A percentile compares a stretch with the other conserved stretches of the same genome.
phyloP scores from a whole-genome alignment of 495 filamentous ascomycete species.

The Neurospora sp. region DNA sequence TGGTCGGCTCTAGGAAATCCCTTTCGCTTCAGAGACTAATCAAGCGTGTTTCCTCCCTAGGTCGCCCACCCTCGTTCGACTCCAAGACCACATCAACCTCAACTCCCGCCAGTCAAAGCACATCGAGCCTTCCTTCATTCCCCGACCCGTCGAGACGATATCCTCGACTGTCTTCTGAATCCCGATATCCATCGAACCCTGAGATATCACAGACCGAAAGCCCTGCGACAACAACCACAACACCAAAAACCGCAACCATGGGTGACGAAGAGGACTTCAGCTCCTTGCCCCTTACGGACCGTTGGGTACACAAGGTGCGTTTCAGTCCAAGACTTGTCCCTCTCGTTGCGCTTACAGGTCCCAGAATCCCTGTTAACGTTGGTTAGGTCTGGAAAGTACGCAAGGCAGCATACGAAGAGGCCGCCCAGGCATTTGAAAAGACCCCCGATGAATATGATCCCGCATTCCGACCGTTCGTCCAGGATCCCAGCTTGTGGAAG shows the following conservation, averaged over 20 bases:
- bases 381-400: conserved; percentile 87
- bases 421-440: conserved; percentile 71
- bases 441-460: conserved; percentile 83
- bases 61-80: conserved; percentile 5
- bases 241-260: conserved; percentile 33
- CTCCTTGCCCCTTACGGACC: conserved; percentile 67
- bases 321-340: background rate
- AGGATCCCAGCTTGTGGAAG: conserved; percentile 83
- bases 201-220: background rate
- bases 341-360: background rate
- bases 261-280: conserved; percentile 79
- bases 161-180: background rate
- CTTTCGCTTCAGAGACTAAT: conserved; percentile 19
- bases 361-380: conserved; percentile 1
- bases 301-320: conserved; percentile 78
- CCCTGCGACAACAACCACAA: background rate
- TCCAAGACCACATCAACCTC: background rate
- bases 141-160: conserved; percentile 2
- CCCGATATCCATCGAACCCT: background rate
- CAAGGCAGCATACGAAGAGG: conserved; percentile 91
- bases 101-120: background rate
- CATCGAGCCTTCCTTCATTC: background rate
- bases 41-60: conserved; percentile 9
- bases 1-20: conserved; percentile 6
- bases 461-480: conserved; percentile 73